Conservation (phyloP, 345 rosid species). For the Salix arbutifolia region DNA sequence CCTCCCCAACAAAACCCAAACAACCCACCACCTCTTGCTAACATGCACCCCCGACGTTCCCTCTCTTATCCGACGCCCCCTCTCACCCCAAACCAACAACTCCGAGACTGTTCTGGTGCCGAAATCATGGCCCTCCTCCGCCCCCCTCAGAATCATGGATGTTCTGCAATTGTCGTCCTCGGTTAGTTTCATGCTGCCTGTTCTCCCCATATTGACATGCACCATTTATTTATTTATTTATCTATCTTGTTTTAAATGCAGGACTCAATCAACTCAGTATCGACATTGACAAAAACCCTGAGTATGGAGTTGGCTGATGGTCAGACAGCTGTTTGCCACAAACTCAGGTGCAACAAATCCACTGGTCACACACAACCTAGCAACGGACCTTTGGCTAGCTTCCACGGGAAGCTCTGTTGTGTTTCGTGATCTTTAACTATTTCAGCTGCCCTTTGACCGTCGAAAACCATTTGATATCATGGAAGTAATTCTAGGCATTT, state of each 20-base stretch:
- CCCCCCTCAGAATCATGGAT: not conserved
- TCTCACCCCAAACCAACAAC: conserved; percentile 25
- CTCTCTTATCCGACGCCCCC: conserved; percentile 35
- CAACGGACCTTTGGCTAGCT: conserved; percentile 60
- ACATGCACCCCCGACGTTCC: conserved; percentile 24
- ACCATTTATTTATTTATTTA: not conserved
- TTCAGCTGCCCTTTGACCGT: not conserved
- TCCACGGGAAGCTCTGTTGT: conserved; percentile 55
- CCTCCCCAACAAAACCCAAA: conserved; percentile 8
- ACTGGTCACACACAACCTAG: conserved; percentile 49
- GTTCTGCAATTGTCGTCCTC: not conserved
- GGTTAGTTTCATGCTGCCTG: not conserved
- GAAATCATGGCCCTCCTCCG: conserved; percentile 65
- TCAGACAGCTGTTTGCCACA: conserved; percentile 67
- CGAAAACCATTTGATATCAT: not conserved
- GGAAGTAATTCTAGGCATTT: not conserved
- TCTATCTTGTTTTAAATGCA: conserved; percentile 26
- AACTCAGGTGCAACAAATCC: conserved; percentile 51
- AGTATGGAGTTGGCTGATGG: conserved; percentile 78
- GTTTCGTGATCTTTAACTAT: not conserved
- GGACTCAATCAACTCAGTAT: conserved; percentile 75
- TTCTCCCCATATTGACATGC: not conserved
- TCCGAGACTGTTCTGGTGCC: conserved; percentile 37
- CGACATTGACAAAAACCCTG: conserved; percentile 58
- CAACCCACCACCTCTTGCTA: conserved; percentile 8